Percentiles rank a stretch among this genome's conserved stretches.
These are phyloP conservation scores for Penicillium brevicompactum DNA, from an alignment of 2,329 filamentous ascomycete genomes.

Conservation along the genomic window DNA sequence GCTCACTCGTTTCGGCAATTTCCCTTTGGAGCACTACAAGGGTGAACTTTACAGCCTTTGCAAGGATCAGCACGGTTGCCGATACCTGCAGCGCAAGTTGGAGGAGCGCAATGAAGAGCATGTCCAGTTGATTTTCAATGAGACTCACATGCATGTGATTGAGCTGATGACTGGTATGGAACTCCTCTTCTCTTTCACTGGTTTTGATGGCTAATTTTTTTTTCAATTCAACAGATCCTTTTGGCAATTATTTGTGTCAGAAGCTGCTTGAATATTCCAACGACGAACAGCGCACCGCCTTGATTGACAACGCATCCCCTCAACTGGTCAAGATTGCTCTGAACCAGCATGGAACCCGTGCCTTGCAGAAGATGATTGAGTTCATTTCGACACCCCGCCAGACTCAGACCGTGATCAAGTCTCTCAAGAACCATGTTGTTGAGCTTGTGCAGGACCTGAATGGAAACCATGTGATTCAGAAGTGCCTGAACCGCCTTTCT, in stretches of 20 bases:
- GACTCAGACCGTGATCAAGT: slow-evolving; percentile 82
- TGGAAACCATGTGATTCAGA: slow-evolving; percentile 98
- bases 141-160: slow-evolving; percentile 90
- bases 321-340: slow-evolving; percentile 91
- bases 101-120: slow-evolving; percentile 84
- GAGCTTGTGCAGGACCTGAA: slow-evolving; percentile 96
- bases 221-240: slow-evolving; percentile 65
- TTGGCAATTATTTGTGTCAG: slow-evolving; percentile 98
- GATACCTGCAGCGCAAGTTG: slow-evolving; percentile 94
- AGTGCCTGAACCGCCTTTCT: slow-evolving; percentile 93
- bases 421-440: slow-evolving; percentile 81
- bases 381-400: slow-evolving; percentile 85
- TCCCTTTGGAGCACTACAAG: slow-evolving; percentile 75
- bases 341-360: slow-evolving; percentile 95
- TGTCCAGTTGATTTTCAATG: slow-evolving; percentile 88
- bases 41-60: slow-evolving; percentile 87
- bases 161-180: slow-evolving; percentile 85
- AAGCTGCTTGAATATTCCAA: slow-evolving; percentile 95
- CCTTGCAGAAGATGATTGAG: slow-evolving; percentile 99
- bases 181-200: neutral
- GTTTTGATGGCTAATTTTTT: slow-evolving; percentile 23
- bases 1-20: slow-evolving; percentile 78
- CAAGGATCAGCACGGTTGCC: slow-evolving; percentile 97
- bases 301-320: slow-evolving; percentile 86
- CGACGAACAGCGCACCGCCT: slow-evolving; percentile 87